Conservation (phyloP, 2,329 filamentous ascomycete species). For the Colletotrichum salicis region DNA sequence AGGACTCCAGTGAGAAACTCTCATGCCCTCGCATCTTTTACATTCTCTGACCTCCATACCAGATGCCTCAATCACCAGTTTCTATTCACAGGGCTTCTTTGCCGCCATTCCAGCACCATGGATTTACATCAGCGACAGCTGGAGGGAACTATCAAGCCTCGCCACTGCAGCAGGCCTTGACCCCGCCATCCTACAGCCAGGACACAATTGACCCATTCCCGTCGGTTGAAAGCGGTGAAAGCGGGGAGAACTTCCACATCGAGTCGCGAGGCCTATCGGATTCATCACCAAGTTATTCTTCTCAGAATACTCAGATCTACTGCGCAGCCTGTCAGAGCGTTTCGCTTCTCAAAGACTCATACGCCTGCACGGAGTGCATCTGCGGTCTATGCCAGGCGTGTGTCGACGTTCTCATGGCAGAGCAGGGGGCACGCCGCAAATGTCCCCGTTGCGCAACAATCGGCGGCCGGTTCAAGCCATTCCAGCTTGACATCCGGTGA, state of each 20-base stretch:
- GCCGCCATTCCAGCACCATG: slow-evolving; percentile 70
- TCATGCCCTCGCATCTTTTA: not conserved
- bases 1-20: slow-evolving; percentile 78
- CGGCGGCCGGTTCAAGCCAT: slow-evolving; percentile 83
- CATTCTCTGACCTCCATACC: slow-evolving; percentile 9
- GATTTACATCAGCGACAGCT: slow-evolving; percentile 60
- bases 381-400: slow-evolving; percentile 91
- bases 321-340: slow-evolving; percentile 87
- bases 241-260: slow-evolving; percentile 79
- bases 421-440: slow-evolving; percentile 79
- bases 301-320: slow-evolving; percentile 87
- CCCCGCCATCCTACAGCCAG: slow-evolving; percentile 78
- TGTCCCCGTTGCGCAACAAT: slow-evolving; percentile 84
- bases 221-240: slow-evolving; percentile 83
- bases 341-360: slow-evolving; percentile 83
- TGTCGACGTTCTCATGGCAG: slow-evolving; percentile 81
- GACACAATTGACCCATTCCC: slow-evolving; percentile 83
- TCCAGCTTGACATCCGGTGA: slow-evolving; percentile 82
- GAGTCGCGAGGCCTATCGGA: slow-evolving; percentile 71
- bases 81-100: slow-evolving; percentile 71
- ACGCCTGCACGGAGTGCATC: slow-evolving; percentile 95
- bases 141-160: slow-evolving; percentile 84
- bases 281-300: slow-evolving; percentile 79
- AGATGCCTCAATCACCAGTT: slow-evolving; percentile 74
- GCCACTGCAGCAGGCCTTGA: slow-evolving; percentile 88